Percentiles rank a stretch among this genome's conserved stretches.
Conservation (phyloP, 2,329 filamentous ascomycete genomes). For the Aspergillus ochraceoroseus region DNA sequence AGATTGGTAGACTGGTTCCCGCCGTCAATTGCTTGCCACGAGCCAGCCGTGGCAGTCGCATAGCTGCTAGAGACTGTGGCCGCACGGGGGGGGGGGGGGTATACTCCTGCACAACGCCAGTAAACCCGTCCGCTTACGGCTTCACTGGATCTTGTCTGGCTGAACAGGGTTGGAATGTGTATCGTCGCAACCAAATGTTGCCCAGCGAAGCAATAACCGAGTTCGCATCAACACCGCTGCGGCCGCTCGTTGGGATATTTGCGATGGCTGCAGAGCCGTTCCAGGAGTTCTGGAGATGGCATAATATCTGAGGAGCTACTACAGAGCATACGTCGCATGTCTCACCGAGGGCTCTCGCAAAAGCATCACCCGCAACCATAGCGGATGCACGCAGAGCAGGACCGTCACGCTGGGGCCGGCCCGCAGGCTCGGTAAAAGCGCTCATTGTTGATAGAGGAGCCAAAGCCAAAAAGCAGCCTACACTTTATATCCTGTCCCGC, state of each 20-base stretch:
- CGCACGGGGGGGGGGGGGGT: too few species aligned
- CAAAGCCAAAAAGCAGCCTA: too few species aligned
- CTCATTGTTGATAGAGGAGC: too few species aligned
- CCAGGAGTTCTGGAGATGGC: constrained; percentile 71
- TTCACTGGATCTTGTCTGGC: constrained; percentile 60
- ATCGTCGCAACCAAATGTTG: constrained; percentile 26
- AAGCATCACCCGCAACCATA: constrained; percentile 59
- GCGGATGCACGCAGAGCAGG: constrained; percentile 69
- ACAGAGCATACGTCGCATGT: constrained; percentile 56
- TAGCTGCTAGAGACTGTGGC: constrained; percentile 12
- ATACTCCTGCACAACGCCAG: constrained; percentile 39
- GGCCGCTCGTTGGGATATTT: constrained; percentile 57
- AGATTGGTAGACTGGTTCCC: too few species aligned
- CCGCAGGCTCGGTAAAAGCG: constrained; percentile 62
- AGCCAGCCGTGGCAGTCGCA: constrained; percentile 6
- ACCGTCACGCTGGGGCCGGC: constrained; percentile 71
- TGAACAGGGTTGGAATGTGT: constrained; percentile 71
- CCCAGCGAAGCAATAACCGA: constrained; percentile 51
- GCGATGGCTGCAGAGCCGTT: constrained; percentile 57
- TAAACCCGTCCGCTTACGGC: constrained; percentile 56
- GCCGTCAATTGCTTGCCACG: constrained; percentile 4
- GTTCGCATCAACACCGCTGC: constrained; percentile 66
- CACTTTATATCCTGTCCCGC: neutral
- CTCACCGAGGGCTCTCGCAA: constrained; percentile 60
- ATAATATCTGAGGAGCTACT: constrained; percentile 65